Evolutionary conservation across 257 asterid genomes (phyloP).

Genomic region (Mentha longifolia): DNA sequence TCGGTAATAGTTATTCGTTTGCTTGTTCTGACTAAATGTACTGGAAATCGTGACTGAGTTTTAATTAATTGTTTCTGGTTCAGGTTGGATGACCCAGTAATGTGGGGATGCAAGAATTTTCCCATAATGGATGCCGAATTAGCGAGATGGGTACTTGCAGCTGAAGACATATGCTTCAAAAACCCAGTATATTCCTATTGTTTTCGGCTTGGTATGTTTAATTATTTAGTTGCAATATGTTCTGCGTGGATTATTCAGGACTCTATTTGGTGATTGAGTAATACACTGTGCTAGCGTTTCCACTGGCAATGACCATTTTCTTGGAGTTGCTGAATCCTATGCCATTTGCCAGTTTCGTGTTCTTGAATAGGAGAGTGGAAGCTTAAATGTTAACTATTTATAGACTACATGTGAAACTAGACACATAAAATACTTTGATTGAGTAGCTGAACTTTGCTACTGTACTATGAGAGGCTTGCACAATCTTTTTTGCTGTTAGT

Average conservation of each 20-base stretch:
- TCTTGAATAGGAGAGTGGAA: background rate
- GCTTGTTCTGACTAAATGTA: background rate
- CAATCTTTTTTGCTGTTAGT: background rate
- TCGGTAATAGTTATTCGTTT: background rate
- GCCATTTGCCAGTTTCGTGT: background rate
- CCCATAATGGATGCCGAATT: constrained; percentile 66
- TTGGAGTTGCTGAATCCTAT: constrained; percentile 16
- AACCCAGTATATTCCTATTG: constrained; percentile 71
- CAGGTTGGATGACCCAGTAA: constrained; percentile 95
- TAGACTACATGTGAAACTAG: constrained; percentile 6
- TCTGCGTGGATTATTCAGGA: too few species aligned
- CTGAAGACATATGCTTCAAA: constrained; percentile 96
- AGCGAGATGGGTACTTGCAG: constrained; percentile 94
- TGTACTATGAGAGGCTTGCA: constrained; percentile 3
- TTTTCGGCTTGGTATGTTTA: constrained; percentile 82
- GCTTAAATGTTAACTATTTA: background rate
- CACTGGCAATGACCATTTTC: background rate
- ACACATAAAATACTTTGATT: constrained; percentile 19
- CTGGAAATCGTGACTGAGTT: constrained; percentile 5
- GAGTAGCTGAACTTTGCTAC: constrained; percentile 9
- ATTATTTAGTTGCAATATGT: constrained; percentile 25
- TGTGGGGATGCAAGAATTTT: constrained; percentile 92
- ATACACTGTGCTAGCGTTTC: constrained; percentile 3
- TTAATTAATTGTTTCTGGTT: constrained; percentile 24
- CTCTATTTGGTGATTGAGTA: constrained; percentile 22